These are phyloP conservation scores for Trametes polyzona DNA, from an alignment of 1,284 basidiomycete genomes.

Conservation along the genomic window DNA sequence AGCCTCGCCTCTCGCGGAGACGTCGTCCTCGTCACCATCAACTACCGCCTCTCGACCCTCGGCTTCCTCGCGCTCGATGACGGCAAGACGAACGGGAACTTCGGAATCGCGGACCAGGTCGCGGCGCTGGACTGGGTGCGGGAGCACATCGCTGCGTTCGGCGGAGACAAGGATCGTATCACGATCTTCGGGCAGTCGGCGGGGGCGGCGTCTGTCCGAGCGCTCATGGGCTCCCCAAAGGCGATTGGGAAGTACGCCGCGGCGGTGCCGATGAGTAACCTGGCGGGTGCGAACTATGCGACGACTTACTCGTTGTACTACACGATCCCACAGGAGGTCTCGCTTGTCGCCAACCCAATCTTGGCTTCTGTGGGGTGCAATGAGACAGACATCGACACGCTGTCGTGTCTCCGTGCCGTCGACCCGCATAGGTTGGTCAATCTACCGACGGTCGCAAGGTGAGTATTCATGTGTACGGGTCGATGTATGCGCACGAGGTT, in stretches of 20 bases:
- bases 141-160: slow-evolving; percentile 41
- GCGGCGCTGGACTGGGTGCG: slow-evolving; percentile 42
- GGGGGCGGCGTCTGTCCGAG: slow-evolving; percentile 43
- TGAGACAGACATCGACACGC: slow-evolving; percentile 24
- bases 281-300: slow-evolving; percentile 50
- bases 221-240: slow-evolving; percentile 45
- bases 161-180: slow-evolving; percentile 42
- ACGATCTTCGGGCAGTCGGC: slow-evolving; percentile 47
- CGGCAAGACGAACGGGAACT: slow-evolving; percentile 45
- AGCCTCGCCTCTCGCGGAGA: slow-evolving; percentile 47
- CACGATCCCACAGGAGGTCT: slow-evolving; percentile 38
- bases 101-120: slow-evolving; percentile 45
- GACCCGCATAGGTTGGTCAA: slow-evolving; percentile 39
- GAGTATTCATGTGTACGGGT: slow-evolving; percentile 3
- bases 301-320: slow-evolving; percentile 44
- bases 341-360: slow-evolving; percentile 39
- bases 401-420: slow-evolving; percentile 39
- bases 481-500: background rate
- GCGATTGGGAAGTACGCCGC: slow-evolving; percentile 50
- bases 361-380: slow-evolving; percentile 41
- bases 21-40: slow-evolving; percentile 50
- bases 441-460: slow-evolving; percentile 40
- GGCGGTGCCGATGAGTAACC: slow-evolving; percentile 52
- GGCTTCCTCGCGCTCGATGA: slow-evolving; percentile 46
- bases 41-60: slow-evolving; percentile 49